Evolutionary conservation across 2,329 filamentous ascomycete species (phyloP), one percentile per base, ranked within the genome.

Genomic region (Sporothrix brunneoviolacea): DNA sequence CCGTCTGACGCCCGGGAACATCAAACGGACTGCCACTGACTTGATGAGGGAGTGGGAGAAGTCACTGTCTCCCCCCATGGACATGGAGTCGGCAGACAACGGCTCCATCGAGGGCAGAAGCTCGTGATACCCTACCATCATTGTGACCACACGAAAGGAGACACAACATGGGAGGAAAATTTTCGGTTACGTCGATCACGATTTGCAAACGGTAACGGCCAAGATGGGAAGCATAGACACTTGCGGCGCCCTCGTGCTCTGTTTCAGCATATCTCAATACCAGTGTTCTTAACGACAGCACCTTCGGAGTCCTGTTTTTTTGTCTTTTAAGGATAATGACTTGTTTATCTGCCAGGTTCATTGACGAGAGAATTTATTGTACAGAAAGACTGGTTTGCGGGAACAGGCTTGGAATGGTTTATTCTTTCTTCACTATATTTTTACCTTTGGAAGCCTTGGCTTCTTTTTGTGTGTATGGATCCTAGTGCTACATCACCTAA

Each of bases 31-130:
- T 1, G 88, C 91, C n/a, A 86, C 83, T 32, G 86, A 85, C 55
- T 74, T 95, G 51, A 89, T 96, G 81, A 86, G 83, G 57, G 90
- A 95, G 63, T 95, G 89, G 88, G 91, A 97, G 70, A 88, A 82
- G 65, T 87, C 80, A 57, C 70, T 91, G 13, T 81, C 77, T 2
- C 74, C 80, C 30, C 71, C 76, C 1, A 60, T 66, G 4, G 49
- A 55, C 3, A 30, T 33, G 30, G 32, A 44, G 0, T 8, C 45
- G 2, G 32, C 33, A 5, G 39, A 48, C 19, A 28, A 27, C 9
- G 10, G n/a, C 27, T 12, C 32, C 6, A 12, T n/a, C 16, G 41
- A 53, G 35, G 28, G 43, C 21, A 28, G 39, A n/a, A 39, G 37
- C 32, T 24, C 16, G 33, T 52, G 35, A 42, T 24, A 32, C 18